Conservation (phyloP, 257 asterid species). For the Nemophila menziesii region DNA sequence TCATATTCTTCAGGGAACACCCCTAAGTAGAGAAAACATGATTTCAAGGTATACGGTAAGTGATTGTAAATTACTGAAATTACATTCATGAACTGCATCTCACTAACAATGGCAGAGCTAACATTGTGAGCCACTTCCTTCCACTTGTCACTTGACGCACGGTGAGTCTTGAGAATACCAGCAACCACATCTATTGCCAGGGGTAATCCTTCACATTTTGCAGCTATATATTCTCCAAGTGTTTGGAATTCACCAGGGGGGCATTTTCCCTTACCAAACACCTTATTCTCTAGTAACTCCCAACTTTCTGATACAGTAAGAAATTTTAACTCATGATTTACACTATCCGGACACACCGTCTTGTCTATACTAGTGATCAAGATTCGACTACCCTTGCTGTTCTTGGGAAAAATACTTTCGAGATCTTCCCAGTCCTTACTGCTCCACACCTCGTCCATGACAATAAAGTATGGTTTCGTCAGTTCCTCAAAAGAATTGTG, state of each 20-base stretch:
- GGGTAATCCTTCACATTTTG: constrained; percentile 28
- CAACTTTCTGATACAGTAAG: constrained; percentile 14
- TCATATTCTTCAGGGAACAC: constrained; percentile 14
- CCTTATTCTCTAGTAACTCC: constrained; percentile 25
- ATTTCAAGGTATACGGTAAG: too few relatives aligned
- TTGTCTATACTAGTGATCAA: constrained; percentile 23
- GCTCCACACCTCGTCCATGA: constrained; percentile 54
- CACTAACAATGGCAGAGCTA: neutral
- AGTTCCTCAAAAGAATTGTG: constrained; percentile 16
- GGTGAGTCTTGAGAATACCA: constrained; percentile 21
- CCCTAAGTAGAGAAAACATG: constrained; percentile 19
- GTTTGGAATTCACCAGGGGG: constrained; percentile 15
- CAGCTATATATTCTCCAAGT: constrained; percentile 12
- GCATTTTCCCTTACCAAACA: constrained; percentile 9
- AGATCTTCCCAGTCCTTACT: constrained; percentile 30
- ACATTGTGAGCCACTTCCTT: constrained; percentile 13
- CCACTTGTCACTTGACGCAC: constrained; percentile 7
- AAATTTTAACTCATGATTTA: constrained; percentile 21
- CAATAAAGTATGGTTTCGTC: constrained; percentile 40
- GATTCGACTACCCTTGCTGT: constrained; percentile 16
- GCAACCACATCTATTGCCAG: constrained; percentile 39
- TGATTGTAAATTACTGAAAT: constrained; percentile 7
- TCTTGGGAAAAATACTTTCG: constrained; percentile 14
- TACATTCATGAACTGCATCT: neutral
- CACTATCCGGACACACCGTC: constrained; percentile 13